These are phyloP conservation scores for Pseudogymnoascus sp. DNA, from an alignment of 2,329 filamentous ascomycete genomes.

Conservation along the genomic window DNA sequence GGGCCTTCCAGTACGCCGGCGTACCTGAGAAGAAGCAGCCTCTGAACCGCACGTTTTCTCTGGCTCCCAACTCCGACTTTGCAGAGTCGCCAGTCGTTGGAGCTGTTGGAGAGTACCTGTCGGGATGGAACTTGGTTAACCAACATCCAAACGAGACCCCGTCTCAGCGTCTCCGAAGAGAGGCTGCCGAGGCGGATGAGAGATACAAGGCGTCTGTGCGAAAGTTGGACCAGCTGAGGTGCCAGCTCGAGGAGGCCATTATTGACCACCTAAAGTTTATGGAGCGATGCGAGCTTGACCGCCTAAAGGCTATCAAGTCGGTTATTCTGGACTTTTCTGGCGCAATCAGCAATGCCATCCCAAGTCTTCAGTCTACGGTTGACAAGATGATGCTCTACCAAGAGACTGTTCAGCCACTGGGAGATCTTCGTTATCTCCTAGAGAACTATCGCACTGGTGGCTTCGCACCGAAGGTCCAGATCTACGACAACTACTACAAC, in stretches of 20 bases:
- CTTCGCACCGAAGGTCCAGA: conserved; percentile 81
- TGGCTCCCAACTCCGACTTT: conserved; percentile 50
- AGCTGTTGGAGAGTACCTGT: conserved; percentile 79
- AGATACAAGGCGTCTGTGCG: conserved; percentile 82
- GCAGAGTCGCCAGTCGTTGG: conserved; percentile 60
- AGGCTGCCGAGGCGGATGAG: conserved; percentile 84
- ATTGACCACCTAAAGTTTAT: conserved; percentile 89
- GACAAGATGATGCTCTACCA: conserved; percentile 99
- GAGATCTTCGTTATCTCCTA: conserved; percentile 84
- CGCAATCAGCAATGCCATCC: conserved; percentile 95
- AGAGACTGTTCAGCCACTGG: conserved; percentile 90
- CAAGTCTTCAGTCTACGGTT: conserved; percentile 86
- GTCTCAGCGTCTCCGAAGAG: conserved; percentile 73
- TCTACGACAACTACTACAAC: conserved; percentile 99
- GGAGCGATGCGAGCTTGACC: conserved; percentile 92
- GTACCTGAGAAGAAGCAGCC: conserved; percentile 79
- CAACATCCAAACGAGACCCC: conserved; percentile 90
- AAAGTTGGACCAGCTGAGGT: conserved; percentile 82
- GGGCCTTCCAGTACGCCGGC: conserved; percentile 79
- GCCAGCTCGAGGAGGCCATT: conserved; percentile 92
- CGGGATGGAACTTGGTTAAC: conserved; percentile 89
- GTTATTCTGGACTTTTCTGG: conserved; percentile 97
- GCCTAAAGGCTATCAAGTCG: conserved; percentile 95
- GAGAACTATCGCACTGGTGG: conserved; percentile 95
- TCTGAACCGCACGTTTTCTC: conserved; percentile 65